Evolutionary conservation across 495 filamentous ascomycete genomes (phyloP).

Genomic region (Lophium mytilinum): DNA sequence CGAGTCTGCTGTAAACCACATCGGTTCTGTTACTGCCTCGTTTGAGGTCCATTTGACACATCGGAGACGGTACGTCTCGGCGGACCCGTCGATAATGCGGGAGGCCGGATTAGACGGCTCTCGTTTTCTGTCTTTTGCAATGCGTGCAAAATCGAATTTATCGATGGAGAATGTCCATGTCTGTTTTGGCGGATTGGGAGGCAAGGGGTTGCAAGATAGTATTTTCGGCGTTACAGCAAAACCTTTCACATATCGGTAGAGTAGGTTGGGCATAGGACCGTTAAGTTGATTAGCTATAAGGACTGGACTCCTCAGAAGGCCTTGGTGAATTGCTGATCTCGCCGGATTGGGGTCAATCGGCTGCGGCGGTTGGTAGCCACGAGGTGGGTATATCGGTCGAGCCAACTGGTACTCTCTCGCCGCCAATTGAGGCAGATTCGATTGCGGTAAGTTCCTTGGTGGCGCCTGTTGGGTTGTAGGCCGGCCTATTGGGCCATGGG

Average conservation of each 20-base stretch:
- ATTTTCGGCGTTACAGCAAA: constrained; percentile 22
- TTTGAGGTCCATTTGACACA: constrained; percentile 14
- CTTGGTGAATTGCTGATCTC: constrained; percentile 31
- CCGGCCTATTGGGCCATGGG: background rate
- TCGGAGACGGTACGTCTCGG: constrained; percentile 15
- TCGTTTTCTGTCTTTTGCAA: constrained; percentile 10
- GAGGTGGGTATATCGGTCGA: constrained; percentile 9
- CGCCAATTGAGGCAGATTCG: too few relatives aligned
- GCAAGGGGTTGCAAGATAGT: background rate
- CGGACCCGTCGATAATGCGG: constrained; percentile 3
- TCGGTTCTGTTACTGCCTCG: constrained; percentile 9
- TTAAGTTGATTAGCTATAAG: constrained; percentile 12
- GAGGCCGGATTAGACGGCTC: background rate
- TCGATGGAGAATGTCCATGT: constrained; percentile 18
- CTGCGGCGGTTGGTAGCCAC: constrained; percentile 19
- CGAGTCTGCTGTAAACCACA: constrained; percentile 17
- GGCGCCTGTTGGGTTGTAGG: background rate
- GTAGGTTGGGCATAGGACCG: background rate
- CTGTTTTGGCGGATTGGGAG: constrained; percentile 7
- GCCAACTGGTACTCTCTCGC: background rate
- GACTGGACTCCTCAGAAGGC: constrained; percentile 30
- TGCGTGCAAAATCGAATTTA: background rate
- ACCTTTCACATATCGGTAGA: constrained; percentile 31
- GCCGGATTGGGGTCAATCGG: constrained; percentile 26
- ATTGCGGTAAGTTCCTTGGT: background rate